These are phyloP conservation scores for Orbilia blumenaviensis DNA, from an alignment of 2,329 filamentous ascomycete species.

Conservation along the genomic window DNA sequence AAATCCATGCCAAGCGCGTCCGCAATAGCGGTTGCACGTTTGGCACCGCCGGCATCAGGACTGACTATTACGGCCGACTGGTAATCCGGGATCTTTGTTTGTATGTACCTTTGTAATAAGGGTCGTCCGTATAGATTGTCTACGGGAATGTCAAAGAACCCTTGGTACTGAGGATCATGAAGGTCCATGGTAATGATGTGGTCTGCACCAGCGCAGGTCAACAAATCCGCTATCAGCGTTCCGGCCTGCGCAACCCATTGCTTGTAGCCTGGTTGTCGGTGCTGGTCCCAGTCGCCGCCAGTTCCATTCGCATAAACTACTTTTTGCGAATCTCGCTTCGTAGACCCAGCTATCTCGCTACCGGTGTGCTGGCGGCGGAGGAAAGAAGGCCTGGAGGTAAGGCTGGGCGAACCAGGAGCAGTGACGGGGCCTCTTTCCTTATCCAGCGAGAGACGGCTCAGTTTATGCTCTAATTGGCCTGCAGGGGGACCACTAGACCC, in stretches of 20 bases:
- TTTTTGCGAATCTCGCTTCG: slow-evolving; percentile 52
- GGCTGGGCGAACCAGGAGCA: slow-evolving; percentile 33
- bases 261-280: slow-evolving; percentile 91
- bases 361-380: slow-evolving; percentile 47
- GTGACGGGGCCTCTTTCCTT: slow-evolving; percentile 51
- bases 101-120: slow-evolving; percentile 75
- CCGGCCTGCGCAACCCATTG: slow-evolving; percentile 99
- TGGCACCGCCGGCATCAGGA: slow-evolving; percentile 94
- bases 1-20: slow-evolving; percentile 94
- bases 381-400: slow-evolving; percentile 35
- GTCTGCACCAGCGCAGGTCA: slow-evolving; percentile 94
- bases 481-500: slow-evolving; percentile 53
- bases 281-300: slow-evolving; percentile 68
- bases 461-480: slow-evolving; percentile 56
- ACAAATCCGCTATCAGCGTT: slow-evolving; percentile 89
- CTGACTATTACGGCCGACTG: slow-evolving; percentile 91
- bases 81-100: slow-evolving; percentile 83
- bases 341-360: slow-evolving; percentile 40
- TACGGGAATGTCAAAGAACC: slow-evolving; percentile 98
- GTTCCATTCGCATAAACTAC: slow-evolving; percentile 69
- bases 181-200: slow-evolving; percentile 98
- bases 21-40: slow-evolving; percentile 93
- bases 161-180: slow-evolving; percentile 95
- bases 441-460: slow-evolving; percentile 56
- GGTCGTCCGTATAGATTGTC: slow-evolving; percentile 94